Conservation (phyloP, 2,329 filamentous ascomycete species). For the Arthroderma sp. region DNA sequence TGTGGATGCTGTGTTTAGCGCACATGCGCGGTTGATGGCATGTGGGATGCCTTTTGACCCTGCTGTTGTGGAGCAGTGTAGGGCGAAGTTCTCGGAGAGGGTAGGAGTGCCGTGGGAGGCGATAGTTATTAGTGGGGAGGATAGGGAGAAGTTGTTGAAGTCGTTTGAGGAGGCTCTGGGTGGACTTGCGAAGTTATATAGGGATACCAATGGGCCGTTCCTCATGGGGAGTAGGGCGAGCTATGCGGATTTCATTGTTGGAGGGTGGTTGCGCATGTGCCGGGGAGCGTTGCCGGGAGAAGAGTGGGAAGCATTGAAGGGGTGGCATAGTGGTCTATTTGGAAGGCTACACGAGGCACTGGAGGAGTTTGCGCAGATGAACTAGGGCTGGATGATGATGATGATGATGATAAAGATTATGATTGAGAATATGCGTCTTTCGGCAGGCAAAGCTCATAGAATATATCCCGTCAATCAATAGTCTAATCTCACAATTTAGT, state of each 20-base stretch:
- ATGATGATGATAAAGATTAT: too few relatives aligned
- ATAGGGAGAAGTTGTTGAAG: constrained; percentile 27
- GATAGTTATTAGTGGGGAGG: constrained; percentile 30
- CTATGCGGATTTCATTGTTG: constrained; percentile 48
- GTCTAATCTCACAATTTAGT: not conserved
- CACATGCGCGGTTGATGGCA: constrained; percentile 33
- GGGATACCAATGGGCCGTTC: constrained; percentile 36
- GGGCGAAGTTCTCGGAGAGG: constrained; percentile 40
- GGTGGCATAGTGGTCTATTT: constrained; percentile 10
- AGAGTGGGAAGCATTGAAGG: constrained; percentile 6
- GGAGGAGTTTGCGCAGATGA: constrained; percentile 27
- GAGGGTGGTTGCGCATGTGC: constrained; percentile 43
- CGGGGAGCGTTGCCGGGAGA: not conserved
- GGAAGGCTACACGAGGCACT: constrained; percentile 37
- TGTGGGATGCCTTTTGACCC: constrained; percentile 42
- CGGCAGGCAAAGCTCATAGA: too few relatives aligned
- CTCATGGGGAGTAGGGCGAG: constrained; percentile 35
- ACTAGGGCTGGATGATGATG: not conserved
- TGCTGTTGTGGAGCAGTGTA: constrained; percentile 33
- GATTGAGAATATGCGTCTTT: too few relatives aligned
- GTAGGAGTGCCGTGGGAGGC: constrained; percentile 34
- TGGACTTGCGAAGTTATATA: constrained; percentile 35
- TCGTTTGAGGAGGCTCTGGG: constrained; percentile 35
- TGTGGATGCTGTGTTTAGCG: constrained; percentile 44
- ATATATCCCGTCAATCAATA: not conserved